Conservation (phyloP, 192 early-diverging fungal species). For the Coemansia sp. region DNA sequence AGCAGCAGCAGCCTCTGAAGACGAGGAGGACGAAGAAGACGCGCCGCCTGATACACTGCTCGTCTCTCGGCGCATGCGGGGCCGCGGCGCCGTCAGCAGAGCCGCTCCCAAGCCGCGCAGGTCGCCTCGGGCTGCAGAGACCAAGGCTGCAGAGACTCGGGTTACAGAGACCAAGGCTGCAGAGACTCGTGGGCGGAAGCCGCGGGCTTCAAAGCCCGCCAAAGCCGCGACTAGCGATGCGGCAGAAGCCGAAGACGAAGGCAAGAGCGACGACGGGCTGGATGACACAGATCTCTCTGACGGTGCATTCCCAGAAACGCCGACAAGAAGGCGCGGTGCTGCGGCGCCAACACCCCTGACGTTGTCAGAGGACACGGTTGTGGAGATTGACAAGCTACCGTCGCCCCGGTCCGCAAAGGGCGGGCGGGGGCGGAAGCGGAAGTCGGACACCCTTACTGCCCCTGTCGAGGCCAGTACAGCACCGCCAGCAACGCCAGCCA, state of each 20-base stretch:
- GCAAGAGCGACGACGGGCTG: not conserved
- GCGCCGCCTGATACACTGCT: conserved; percentile 26
- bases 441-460: not conserved
- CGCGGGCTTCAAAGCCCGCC: no score
- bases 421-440: conserved; percentile 31
- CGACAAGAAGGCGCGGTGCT: conserved; percentile 12
- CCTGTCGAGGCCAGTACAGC: not conserved
- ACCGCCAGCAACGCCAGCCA: conserved; percentile 4
- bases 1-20: not conserved
- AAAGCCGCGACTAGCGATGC: not conserved
- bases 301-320: conserved; percentile 5
- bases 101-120: conserved; percentile 3
- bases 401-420: conserved; percentile 2
- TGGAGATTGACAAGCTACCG: not conserved
- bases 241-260: not conserved
- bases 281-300: conserved; percentile 8
- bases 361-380: not conserved
- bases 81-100: not conserved
- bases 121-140: conserved; percentile 7
- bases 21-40: not conserved
- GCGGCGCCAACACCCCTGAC: not conserved
- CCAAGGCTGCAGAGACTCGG: not conserved
- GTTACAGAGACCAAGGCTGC: not conserved
- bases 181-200: no score
- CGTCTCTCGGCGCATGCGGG: conserved; percentile 13